These are phyloP conservation scores for Sarocladium strictum DNA, from an alignment of 2,329 filamentous ascomycete species.

Conservation along the genomic window DNA sequence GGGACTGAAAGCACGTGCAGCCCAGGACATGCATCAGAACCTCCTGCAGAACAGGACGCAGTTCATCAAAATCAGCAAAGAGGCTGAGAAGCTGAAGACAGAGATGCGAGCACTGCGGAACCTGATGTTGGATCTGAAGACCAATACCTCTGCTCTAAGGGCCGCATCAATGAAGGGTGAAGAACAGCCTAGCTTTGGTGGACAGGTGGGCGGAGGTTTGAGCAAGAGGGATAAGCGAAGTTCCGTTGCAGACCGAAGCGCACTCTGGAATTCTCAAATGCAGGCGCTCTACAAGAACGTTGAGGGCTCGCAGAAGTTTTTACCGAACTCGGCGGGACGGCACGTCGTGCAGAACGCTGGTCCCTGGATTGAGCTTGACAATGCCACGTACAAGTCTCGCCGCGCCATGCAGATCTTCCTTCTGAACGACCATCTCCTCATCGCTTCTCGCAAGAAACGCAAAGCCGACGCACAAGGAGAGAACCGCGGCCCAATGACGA, in stretches of 20 bases:
- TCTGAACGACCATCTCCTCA: slow-evolving; percentile 87
- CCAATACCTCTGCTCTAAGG: slow-evolving; percentile 62
- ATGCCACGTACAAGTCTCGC: slow-evolving; percentile 91
- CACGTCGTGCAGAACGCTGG: slow-evolving; percentile 92
- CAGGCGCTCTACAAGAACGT: slow-evolving; percentile 86
- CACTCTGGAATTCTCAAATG: slow-evolving; percentile 64
- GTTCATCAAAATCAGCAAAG: slow-evolving; percentile 99
- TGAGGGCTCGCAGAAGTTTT: slow-evolving; percentile 95
- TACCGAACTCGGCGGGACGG: slow-evolving; percentile 83
- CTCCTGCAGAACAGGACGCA: slow-evolving; percentile 96
- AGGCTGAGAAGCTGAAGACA: slow-evolving; percentile 93
- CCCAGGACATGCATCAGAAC: slow-evolving; percentile 84
- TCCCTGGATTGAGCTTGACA: slow-evolving; percentile 93
- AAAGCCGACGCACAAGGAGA: slow-evolving; percentile 60
- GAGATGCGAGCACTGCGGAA: slow-evolving; percentile 90
- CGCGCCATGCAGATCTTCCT: slow-evolving; percentile 87
- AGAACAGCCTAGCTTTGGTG: slow-evolving; percentile 41
- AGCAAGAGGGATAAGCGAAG: slow-evolving; percentile 78
- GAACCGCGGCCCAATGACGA: slow-evolving; percentile 52
- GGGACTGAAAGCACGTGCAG: slow-evolving; percentile 71
- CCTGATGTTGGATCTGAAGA: slow-evolving; percentile 87
- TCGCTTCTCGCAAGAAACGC: slow-evolving; percentile 90
- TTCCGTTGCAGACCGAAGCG: slow-evolving; percentile 69
- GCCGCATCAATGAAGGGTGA: slow-evolving; percentile 49
- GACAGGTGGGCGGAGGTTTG: slow-evolving; percentile 46